Evolutionary conservation across 2,329 filamentous ascomycete genomes (phyloP).

Genomic region (Botryosphaeria dothidea): DNA sequence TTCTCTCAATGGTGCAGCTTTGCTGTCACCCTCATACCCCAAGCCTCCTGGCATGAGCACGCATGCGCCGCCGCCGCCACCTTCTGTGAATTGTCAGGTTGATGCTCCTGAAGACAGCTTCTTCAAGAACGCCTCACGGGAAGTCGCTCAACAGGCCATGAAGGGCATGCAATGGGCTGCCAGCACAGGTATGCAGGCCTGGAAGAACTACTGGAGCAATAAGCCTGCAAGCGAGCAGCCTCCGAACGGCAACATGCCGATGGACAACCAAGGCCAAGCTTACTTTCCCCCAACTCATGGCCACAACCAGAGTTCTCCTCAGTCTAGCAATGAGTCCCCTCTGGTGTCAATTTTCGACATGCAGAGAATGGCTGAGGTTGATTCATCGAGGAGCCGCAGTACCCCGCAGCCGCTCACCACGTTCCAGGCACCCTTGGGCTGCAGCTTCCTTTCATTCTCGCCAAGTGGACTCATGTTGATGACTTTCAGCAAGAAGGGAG

Average conservation of each 20-base stretch:
- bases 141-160: slow-evolving; percentile 76
- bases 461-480: slow-evolving; percentile 73
- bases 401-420: slow-evolving; percentile 65
- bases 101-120: slow-evolving; percentile 74
- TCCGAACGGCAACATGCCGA: slow-evolving; percentile 23
- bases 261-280: slow-evolving; percentile 36
- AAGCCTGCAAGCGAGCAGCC: slow-evolving; percentile 26
- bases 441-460: slow-evolving; percentile 78
- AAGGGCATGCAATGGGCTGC: slow-evolving; percentile 74
- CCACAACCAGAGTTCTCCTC: slow-evolving; percentile 55
- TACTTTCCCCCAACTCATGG: slow-evolving; percentile 79
- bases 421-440: slow-evolving; percentile 71
- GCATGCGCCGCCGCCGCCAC: slow-evolving; percentile 69
- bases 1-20: slow-evolving; percentile 66
- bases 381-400: slow-evolving; percentile 52
- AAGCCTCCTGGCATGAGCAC: slow-evolving; percentile 58
- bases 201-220: slow-evolving; percentile 76
- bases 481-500: slow-evolving; percentile 80
- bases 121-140: slow-evolving; percentile 74
- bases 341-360: slow-evolving; percentile 75
- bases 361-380: slow-evolving; percentile 54
- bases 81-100: slow-evolving; percentile 65
- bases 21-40: slow-evolving; percentile 52
- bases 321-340: slow-evolving; percentile 63
- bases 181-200: slow-evolving; percentile 74